phyloP scores from a whole-genome alignment of 345 rosid species.

The Moricandia arvensis region DNA sequence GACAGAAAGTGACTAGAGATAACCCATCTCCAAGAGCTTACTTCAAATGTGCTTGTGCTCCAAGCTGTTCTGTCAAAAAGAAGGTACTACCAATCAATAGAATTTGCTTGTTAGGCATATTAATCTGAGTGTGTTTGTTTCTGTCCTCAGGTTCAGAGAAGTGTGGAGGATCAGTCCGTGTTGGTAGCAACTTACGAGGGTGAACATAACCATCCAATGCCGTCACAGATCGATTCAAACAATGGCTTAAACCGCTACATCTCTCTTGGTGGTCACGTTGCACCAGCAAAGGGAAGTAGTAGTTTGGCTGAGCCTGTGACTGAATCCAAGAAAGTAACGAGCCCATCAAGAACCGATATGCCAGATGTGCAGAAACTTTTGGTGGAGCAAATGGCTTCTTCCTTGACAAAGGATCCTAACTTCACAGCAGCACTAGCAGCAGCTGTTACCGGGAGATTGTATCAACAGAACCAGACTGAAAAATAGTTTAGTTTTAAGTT shows the following conservation, averaged over 20 bases:
- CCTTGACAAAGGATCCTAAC: constrained; percentile 86
- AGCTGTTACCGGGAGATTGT: constrained; percentile 78
- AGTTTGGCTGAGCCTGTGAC: constrained; percentile 46
- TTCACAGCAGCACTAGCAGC: constrained; percentile 94
- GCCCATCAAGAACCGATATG: constrained; percentile 44
- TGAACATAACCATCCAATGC: constrained; percentile 91
- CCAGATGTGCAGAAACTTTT: constrained; percentile 62
- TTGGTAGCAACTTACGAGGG: constrained; percentile 96
- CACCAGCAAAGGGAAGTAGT: constrained; percentile 44
- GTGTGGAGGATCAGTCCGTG: constrained; percentile 78
- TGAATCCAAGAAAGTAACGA: constrained; percentile 33
- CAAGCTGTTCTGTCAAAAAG: constrained; percentile 93
- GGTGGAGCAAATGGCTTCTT: constrained; percentile 96
- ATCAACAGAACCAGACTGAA: constrained; percentile 47
- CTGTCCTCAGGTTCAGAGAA: constrained; percentile 67
- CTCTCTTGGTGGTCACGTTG: constrained; percentile 35
- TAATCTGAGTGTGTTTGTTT: neutral
- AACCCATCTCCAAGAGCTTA: constrained; percentile 98
- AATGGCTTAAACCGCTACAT: constrained; percentile 44
- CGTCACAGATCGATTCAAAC: constrained; percentile 58
- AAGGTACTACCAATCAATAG: constrained; percentile 39
- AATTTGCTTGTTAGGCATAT: neutral
- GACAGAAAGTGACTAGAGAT: constrained; percentile 96
- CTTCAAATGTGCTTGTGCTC: constrained; percentile 96
- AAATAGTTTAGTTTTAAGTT: constrained; percentile 37